Evolutionary conservation across 73 alveolate genomes (phyloP), one percentile per base, ranked within the genome.

Genomic region (Paramecium sexaurelia): DNA sequence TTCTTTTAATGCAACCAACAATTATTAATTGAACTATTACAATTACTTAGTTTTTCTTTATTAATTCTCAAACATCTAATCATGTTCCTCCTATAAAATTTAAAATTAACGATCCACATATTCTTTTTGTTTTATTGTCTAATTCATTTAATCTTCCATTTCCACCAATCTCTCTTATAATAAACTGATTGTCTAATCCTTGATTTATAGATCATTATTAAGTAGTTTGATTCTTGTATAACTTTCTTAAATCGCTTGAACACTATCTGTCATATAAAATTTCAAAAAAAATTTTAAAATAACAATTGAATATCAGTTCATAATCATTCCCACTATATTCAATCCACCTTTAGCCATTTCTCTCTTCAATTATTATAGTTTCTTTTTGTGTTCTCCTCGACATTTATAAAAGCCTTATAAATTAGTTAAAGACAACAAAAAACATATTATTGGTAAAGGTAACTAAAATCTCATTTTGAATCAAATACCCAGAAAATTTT

Each of bases 291-390:
- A 17, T 17, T 51, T 51, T 17, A 51, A 51, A 51, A 51, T 51
- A 51, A 51, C 27, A 73, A 73, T 73, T 73, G 39, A 73, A 78
- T 78, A 51, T 51, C 67, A 51, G 32, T 78, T 78, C 90, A 78
- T 78, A 20, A 78, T 78, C 90, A 78, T 78, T 24, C 90, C 90
- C 15, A 78, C 90, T 22, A 78, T 78, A 43, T 78, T 78, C 73
- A 78, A 20, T 24, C 90, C 90, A 3, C 35, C 27, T 24, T 78
- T 78, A 1, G 90, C 90, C 90, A 78, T 78, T 41, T 78, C 90
- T 17, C 43, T 78, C 71, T 78, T 41, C 75, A 39, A 78, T 78
- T 19, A 9, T 41, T 78, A 37, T 22, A 78, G 8, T 45, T 78
- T 78, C 43, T 45, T 39, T 24, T 78, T n/a, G 19, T 78, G 73